These are phyloP conservation scores for Adansonia gregorii DNA, from an alignment of 441 rosid species.

Conservation along the genomic window DNA sequence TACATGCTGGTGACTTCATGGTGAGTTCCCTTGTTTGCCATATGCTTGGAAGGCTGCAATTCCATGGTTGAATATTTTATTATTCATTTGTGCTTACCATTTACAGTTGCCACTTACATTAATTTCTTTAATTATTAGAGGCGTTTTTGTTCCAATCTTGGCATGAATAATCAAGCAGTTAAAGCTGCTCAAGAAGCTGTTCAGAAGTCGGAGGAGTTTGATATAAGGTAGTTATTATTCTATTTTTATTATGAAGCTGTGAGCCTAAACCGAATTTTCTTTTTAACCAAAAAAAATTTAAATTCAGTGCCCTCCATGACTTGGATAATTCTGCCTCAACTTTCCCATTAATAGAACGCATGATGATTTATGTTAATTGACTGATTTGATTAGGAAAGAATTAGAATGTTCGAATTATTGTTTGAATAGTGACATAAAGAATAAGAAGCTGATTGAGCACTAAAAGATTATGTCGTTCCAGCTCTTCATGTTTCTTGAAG, in stretches of 20 bases:
- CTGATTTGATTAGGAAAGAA: conserved; percentile 3
- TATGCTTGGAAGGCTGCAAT: background rate
- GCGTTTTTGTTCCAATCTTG: conserved; percentile 95
- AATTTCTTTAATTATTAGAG: conserved; percentile 50
- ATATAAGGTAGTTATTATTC: conserved; percentile 67
- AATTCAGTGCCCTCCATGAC: background rate
- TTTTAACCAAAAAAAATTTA: background rate
- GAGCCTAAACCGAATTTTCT: background rate
- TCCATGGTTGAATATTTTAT: conserved; percentile 11
- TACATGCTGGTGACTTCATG: conserved; percentile 98
- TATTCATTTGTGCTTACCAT: conserved; percentile 21
- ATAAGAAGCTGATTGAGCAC: background rate
- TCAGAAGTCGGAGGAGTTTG: conserved; percentile 91
- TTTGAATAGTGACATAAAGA: background rate
- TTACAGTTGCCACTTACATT: conserved; percentile 25
- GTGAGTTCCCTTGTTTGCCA: conserved; percentile 39
- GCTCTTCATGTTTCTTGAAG: too few relatives aligned
- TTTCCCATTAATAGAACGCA: background rate
- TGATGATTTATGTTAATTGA: conserved; percentile 8
- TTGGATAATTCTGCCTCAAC: background rate
- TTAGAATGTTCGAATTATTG: background rate
- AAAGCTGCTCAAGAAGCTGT: conserved; percentile 98
- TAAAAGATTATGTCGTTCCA: background rate
- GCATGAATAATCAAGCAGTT: conserved; percentile 94
- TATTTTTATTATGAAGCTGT: background rate